A percentile compares a stretch with the other conserved stretches of the same genome.
Evolutionary conservation across 1,139 yeast genomes (phyloP).

Genomic region (Yamadazyma blattariae): DNA sequence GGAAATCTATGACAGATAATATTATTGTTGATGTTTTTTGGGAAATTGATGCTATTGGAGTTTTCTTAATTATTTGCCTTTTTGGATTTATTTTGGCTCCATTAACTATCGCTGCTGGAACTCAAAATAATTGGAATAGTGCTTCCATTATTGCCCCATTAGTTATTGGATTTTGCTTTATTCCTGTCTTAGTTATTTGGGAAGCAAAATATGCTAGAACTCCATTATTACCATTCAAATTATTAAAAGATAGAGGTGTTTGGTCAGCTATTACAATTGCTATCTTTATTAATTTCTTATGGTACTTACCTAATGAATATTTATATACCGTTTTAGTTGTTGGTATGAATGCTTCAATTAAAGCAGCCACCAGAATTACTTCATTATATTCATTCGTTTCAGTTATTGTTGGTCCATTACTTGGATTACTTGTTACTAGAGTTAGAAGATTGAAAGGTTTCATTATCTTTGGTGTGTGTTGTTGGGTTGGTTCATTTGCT

Average conservation of each 20-base stretch:
- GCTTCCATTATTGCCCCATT: conserved; percentile 59
- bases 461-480: conserved; percentile 55
- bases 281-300: conserved; percentile 53
- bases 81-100: conserved; percentile 59
- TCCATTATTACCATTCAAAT: conserved; percentile 58
- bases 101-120: conserved; percentile 57
- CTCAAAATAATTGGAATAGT: conserved; percentile 45
- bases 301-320: conserved; percentile 69
- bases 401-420: conserved; percentile 56
- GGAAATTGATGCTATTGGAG: conserved; percentile 56
- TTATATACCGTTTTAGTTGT: conserved; percentile 63
- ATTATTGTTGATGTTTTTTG: conserved; percentile 30
- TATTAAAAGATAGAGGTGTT: conserved; percentile 65
- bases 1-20: conserved; percentile 16
- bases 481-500: conserved; percentile 59
- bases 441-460: conserved; percentile 57
- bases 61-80: conserved; percentile 45
- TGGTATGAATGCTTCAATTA: conserved; percentile 54
- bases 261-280: conserved; percentile 50
- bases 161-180: conserved; percentile 56
- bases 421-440: conserved; percentile 53
- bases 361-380: conserved; percentile 65
- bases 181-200: conserved; percentile 55
- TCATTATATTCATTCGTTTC: conserved; percentile 64
- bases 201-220: conserved; percentile 48